Conservation (phyloP, 1,139 yeast genomes). For the Citeromyces hawaiiensis region DNA sequence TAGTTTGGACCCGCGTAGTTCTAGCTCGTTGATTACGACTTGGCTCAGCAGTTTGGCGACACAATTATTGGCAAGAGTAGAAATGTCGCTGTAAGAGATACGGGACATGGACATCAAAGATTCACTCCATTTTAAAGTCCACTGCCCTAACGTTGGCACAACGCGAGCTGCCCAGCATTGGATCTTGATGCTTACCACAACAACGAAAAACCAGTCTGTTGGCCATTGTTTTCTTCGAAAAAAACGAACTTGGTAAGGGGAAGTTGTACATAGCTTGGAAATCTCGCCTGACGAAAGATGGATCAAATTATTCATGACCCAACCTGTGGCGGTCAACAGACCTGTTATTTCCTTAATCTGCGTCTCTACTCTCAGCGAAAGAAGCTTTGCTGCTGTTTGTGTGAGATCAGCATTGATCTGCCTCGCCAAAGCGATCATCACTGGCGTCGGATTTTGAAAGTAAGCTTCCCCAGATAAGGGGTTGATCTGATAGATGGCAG, state of each 20-base stretch:
- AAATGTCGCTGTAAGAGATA: constrained; percentile 35
- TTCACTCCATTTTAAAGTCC: constrained; percentile 43
- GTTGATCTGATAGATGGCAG: constrained; percentile 23
- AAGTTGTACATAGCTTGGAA: constrained; percentile 11
- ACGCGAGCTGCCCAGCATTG: constrained; percentile 58
- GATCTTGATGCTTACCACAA: constrained; percentile 27
- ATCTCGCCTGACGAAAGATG: constrained; percentile 20
- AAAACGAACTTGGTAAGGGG: constrained; percentile 23
- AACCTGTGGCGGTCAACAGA: constrained; percentile 48
- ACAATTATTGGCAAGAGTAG: constrained; percentile 33
- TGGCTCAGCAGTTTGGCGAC: constrained; percentile 52
- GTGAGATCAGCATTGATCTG: constrained; percentile 19
- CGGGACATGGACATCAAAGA: constrained; percentile 9
- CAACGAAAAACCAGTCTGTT: constrained; percentile 52
- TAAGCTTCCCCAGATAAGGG: constrained; percentile 29
- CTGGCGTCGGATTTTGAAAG: constrained; percentile 27
- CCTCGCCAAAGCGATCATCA: constrained; percentile 11
- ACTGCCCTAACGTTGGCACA: constrained; percentile 44
- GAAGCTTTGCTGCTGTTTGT: constrained; percentile 22
- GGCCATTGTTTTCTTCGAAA: constrained; percentile 64
- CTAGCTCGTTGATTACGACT: constrained; percentile 48
- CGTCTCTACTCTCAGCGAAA: constrained; percentile 38
- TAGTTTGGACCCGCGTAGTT: constrained; percentile 23
- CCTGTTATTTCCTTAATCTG: constrained; percentile 37
- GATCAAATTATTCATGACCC: constrained; percentile 49